Evolutionary conservation across 2,329 filamentous ascomycete species (phyloP), one percentile per base, ranked within the genome.

Genomic region (Ambrosiella cleistominuta): DNA sequence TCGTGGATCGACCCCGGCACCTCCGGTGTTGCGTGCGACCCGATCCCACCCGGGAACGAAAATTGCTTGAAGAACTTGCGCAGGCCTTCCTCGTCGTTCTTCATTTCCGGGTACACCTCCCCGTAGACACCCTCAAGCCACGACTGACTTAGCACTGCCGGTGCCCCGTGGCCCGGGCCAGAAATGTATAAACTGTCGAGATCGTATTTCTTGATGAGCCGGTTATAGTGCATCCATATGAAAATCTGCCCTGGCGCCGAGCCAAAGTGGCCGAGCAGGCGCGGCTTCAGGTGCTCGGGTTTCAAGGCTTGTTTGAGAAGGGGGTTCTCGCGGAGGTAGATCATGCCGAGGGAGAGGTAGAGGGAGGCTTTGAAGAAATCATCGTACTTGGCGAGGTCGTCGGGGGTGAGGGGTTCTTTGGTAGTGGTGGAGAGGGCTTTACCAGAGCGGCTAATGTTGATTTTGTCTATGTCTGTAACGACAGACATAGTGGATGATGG

Each of bases 211-310:
- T 85, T 88, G 74, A 89, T 88, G 60, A 89, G 72, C 39, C 85
- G 82, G 69, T 89, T 89, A 75, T 88, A 85, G 70, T 89, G 85
- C 72, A 88, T 86, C 68, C 82, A 89, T 39, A 84, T 86, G 70
- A 90, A 89, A 60, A 84, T 82, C 69, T 89, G 86, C 12, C 85
- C 86, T n/a, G 86, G 82, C 54, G 86, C 85, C 2, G 83, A 87
- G 57, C 86, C 86, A 75, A 86, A 90, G 67, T 90, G 86, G 44
- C 86, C 86, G 1, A 90, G 74, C 7, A 89, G 73, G 63, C 86
- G 80, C 60, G 78, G 75, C 71, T 90, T 90, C 71, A 89, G 74
- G 66, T 89, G 82, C 57, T 86, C 80, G 38, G 78, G 71, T 63
- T 79, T 79, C 62, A 88, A 74, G 1, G 83, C 82, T 63, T 88